A percentile compares a stretch with the other conserved stretches of the same genome.
Conservation (phyloP, 139 green algal genomes). For the Chlamydomonas urium region DNA sequence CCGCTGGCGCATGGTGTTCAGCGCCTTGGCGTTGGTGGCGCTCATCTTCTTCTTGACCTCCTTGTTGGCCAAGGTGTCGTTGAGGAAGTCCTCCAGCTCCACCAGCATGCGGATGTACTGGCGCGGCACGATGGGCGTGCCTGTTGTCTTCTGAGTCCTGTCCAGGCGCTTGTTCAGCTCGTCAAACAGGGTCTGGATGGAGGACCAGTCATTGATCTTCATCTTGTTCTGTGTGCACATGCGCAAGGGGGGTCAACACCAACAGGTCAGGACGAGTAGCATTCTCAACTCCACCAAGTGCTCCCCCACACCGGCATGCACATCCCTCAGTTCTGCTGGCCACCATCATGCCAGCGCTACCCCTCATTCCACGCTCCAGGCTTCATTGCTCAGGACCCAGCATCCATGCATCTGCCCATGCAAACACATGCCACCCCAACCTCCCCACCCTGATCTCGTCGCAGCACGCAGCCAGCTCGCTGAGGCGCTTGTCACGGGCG, state of each 20-base stretch:
- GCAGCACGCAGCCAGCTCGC: conserved; percentile 73
- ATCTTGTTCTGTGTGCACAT: conserved; percentile 88
- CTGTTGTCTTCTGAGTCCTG: conserved; percentile 59
- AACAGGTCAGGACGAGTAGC: background rate
- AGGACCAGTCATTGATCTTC: conserved; percentile 96
- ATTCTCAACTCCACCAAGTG: too few species aligned
- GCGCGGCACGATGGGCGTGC: conserved; percentile 41
- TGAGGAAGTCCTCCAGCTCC: conserved; percentile 90
- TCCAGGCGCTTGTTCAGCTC: conserved; percentile 99
- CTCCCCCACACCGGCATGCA: background rate
- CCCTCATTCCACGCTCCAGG: background rate
- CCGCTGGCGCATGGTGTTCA: conserved; percentile 95
- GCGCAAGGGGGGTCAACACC: too few species aligned
- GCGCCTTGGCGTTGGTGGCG: conserved; percentile 87
- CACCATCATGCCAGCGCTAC: background rate
- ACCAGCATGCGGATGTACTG: conserved; percentile 86
- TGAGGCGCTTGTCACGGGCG: conserved; percentile 83
- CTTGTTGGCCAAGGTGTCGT: conserved; percentile 75
- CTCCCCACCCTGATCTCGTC: conserved; percentile 86
- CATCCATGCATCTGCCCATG: conserved; percentile 1
- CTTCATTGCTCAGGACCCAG: too few species aligned
- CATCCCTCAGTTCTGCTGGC: background rate
- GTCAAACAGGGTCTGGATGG: conserved; percentile 91
- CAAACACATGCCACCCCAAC: background rate
- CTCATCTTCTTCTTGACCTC: conserved; percentile 93